Base-by-base conservation (phyloP, 805 yeast species). In the Myxozyma lipomycoides region DNA sequence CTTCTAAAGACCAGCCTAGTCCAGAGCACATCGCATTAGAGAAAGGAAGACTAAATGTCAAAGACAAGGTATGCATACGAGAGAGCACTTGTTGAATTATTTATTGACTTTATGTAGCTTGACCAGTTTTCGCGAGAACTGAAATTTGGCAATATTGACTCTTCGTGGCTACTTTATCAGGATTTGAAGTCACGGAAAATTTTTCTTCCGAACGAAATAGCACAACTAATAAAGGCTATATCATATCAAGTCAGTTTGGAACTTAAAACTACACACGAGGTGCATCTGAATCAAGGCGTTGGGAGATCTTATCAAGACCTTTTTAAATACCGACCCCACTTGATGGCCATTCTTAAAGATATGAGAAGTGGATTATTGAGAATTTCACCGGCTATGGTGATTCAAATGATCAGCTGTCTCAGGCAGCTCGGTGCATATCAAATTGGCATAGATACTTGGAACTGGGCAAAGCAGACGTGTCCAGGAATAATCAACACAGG, bases 361-460 rank as follows among this genome's bases (percentile, higher is more conserved):
- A n/a, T 34, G 18, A 34, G 25, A 26, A n/a, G 2, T 10, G 42
- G 40, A 3, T 15, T 4, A 10, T 24, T 28, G 19, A 3, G 30
- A 3, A 15, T n/a, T 25, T 23, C 36, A 10, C 36, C 21, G 12
- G 35, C 32, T 12, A n/a, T 18, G 28, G 32, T 37, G 5, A 23
- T 51, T 10, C 51, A 51, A 22, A 22, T 46, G 2, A 32, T 51
- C 17, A 37, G 47, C 10, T 22, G 38, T 7, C 45, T 38, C 32
- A 42, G 48, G 26, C 54, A 52, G 40, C 30, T 34, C 19, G 36
- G 21, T 3, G 28, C 36, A 30, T 44, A 43, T 19, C 39, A 26
- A 22, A 32, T 38, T 21, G 55, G 46, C 3, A 26, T 35, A 15
- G 42, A 34, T 21, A 21, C 43, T n/a, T 53, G 55, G 51, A 34